A percentile compares a stretch with the other conserved stretches of the same genome.
Conservation (phyloP, 2,329 filamentous ascomycete genomes). For the Monosporascus cannonballus region DNA sequence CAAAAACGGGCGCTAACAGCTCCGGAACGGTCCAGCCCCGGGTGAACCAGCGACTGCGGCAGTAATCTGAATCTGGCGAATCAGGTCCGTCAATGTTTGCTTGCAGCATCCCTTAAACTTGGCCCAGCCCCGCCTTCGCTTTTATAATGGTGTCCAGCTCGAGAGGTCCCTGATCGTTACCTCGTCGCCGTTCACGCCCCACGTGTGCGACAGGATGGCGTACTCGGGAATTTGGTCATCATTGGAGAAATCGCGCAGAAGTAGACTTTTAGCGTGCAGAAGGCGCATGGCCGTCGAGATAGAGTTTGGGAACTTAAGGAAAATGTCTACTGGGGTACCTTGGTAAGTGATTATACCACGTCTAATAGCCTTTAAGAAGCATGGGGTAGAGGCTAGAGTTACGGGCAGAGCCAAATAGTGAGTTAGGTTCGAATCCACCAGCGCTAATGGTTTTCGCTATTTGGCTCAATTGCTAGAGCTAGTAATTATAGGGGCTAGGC, state of each 20-base stretch:
- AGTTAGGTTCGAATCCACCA: no score
- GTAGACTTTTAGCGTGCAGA: neutral
- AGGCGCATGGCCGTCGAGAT: neutral
- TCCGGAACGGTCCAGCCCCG: constrained; percentile 2
- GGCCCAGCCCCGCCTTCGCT: neutral
- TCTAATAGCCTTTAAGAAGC: no score
- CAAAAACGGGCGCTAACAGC: neutral
- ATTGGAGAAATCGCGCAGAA: neutral
- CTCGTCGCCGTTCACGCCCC: neutral
- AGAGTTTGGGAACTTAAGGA: no score
- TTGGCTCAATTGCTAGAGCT: no score
- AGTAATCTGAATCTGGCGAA: neutral
- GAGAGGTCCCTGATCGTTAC: neutral
- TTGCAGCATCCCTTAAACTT: neutral
- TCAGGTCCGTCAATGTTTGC: neutral
- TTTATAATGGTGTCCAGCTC: neutral
- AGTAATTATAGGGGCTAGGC: no score
- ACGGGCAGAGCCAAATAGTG: no score
- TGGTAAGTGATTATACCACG: no score
- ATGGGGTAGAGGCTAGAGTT: no score
- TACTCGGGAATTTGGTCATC: neutral
- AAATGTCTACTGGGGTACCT: no score
- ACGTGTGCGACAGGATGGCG: constrained; percentile 2
- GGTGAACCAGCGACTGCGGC: neutral
- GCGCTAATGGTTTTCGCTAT: no score